Conservation (phyloP, 352 stramenopile genomes). For the Globisporangium cederbergense region DNA sequence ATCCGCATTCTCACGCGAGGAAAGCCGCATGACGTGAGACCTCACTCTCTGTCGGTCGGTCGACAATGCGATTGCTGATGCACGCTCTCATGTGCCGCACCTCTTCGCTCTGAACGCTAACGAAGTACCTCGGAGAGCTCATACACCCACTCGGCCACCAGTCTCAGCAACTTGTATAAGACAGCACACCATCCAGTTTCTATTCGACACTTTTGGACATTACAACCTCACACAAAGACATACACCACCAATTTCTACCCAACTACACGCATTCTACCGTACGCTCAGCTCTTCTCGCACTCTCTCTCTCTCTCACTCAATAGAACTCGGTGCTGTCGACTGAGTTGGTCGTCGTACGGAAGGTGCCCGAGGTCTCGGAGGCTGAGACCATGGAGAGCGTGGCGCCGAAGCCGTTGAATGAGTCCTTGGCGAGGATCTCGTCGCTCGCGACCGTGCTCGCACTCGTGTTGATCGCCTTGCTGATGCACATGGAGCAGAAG, state of each 20-base stretch:
- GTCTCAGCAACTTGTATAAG: too few relatives aligned
- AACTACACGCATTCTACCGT: neutral
- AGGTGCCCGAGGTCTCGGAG: slow-evolving; percentile 2
- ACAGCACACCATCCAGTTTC: too few relatives aligned
- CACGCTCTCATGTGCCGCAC: too few relatives aligned
- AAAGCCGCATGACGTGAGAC: too few relatives aligned
- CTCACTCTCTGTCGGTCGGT: too few relatives aligned
- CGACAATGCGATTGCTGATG: too few relatives aligned
- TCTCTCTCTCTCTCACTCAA: neutral
- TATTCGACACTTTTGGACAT: neutral
- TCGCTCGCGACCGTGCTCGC: slow-evolving; percentile 23
- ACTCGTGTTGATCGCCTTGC: slow-evolving; percentile 31
- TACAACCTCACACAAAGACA: neutral
- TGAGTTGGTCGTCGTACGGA: slow-evolving; percentile 8
- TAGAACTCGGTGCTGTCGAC: slow-evolving; percentile 11
- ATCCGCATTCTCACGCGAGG: too few relatives aligned
- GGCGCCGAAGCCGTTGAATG: slow-evolving; percentile 15
- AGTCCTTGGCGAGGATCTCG: slow-evolving; percentile 20
- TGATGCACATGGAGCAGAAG: slow-evolving; percentile 41
- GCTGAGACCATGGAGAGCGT: slow-evolving; percentile 7
- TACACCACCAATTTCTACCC: neutral
- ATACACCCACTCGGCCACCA: too few relatives aligned
- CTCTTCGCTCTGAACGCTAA: too few relatives aligned
- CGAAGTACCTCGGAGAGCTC: too few relatives aligned
- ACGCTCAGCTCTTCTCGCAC: too few relatives aligned